Percentiles rank a stretch among this genome's conserved stretches.
These are phyloP conservation scores for Mortierella sp. DNA, from an alignment of 371 early-diverging fungal genomes.

Conservation along the genomic window DNA sequence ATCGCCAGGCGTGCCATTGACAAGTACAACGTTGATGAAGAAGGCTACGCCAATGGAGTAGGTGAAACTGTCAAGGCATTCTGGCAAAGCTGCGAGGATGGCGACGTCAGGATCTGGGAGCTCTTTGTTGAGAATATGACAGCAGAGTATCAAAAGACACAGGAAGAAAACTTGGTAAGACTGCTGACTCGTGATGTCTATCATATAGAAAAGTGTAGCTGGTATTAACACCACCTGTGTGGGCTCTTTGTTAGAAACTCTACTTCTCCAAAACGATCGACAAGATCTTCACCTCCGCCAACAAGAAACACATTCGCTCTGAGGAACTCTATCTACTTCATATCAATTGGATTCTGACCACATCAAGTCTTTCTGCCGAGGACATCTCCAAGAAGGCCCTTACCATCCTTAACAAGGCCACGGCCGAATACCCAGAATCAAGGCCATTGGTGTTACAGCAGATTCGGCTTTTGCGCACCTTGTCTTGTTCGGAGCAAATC, in stretches of 20 bases:
- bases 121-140: slow-evolving; percentile 70
- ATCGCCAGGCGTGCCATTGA: slow-evolving; percentile 67
- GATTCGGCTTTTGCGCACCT: slow-evolving; percentile 35
- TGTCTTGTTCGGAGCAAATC: slow-evolving; percentile 38
- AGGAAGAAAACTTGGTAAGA: slow-evolving; percentile 67
- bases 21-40: slow-evolving; percentile 51
- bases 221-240: neutral
- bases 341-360: slow-evolving; percentile 53
- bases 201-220: too few species aligned
- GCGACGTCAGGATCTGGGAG: slow-evolving; percentile 64
- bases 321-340: slow-evolving; percentile 58
- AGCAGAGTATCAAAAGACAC: slow-evolving; percentile 57
- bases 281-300: slow-evolving; percentile 57
- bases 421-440: slow-evolving; percentile 55
- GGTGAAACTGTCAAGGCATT: slow-evolving; percentile 38
- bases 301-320: slow-evolving; percentile 56
- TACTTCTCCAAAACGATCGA: slow-evolving; percentile 62
- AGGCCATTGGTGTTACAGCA: slow-evolving; percentile 58
- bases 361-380: slow-evolving; percentile 52
- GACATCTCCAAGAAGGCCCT: slow-evolving; percentile 43
- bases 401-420: slow-evolving; percentile 55
- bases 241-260: slow-evolving; percentile 55
- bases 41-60: slow-evolving; percentile 50
- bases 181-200: too few species aligned
- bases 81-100: slow-evolving; percentile 34